phyloP scores from a whole-genome alignment of 176 grass and related monocot species.

The Dactylis glomerata region DNA sequence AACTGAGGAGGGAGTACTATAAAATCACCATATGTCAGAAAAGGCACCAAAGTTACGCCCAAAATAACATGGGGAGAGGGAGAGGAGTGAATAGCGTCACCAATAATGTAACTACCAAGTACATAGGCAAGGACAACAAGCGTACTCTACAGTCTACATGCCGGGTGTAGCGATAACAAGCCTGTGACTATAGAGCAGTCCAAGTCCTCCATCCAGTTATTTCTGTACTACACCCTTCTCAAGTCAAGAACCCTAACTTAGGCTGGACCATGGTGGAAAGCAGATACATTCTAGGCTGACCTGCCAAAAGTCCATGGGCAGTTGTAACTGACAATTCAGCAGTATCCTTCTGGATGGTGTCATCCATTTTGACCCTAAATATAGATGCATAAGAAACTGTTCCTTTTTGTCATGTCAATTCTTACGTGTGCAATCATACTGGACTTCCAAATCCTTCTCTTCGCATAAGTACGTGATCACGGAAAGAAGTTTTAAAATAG shows the following conservation, averaged over 20 bases:
- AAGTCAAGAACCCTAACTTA: constrained; percentile 49
- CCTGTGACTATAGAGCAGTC: constrained; percentile 23
- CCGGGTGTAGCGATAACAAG: constrained; percentile 4
- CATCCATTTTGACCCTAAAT: constrained; percentile 54
- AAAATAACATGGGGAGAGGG: neutral
- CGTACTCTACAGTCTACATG: constrained; percentile 17
- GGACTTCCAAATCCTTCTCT: neutral
- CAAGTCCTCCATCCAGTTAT: constrained; percentile 50
- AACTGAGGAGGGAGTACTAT: no score
- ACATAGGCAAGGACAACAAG: constrained; percentile 25
- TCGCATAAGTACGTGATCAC: neutral
- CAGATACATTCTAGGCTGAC: constrained; percentile 50
- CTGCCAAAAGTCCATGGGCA: constrained; percentile 74
- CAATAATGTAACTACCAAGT: constrained; percentile 33
- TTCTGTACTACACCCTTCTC: neutral
- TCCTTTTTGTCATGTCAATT: neutral
- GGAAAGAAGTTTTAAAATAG: neutral
- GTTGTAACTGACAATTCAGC: constrained; percentile 63
- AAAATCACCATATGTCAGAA: neutral
- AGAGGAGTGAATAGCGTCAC: constrained; percentile 1
- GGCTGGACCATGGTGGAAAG: constrained; percentile 33
- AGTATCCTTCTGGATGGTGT: constrained; percentile 46
- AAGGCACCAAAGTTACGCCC: neutral
- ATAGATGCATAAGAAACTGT: neutral
- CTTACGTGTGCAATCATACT: constrained; percentile 12